Percentiles rank a stretch among this genome's conserved stretches.
These are phyloP conservation scores for Talaromyces sp. DNA, from an alignment of 2,329 filamentous ascomycete genomes.

Conservation along the genomic window DNA sequence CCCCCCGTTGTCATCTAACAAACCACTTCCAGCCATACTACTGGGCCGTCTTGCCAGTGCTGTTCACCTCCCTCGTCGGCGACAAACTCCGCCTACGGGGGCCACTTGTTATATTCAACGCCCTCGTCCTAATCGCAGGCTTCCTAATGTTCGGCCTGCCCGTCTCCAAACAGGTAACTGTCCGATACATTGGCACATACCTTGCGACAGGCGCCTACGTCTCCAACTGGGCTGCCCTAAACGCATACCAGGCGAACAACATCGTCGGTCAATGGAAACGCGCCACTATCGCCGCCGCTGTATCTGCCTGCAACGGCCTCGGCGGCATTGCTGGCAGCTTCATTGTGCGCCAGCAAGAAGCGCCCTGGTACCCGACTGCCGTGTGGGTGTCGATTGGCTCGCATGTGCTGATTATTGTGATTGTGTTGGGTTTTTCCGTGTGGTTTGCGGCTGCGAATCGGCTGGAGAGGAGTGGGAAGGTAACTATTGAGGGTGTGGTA, in stretches of 20 bases:
- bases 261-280: slow-evolving; percentile 61
- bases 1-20: not conserved
- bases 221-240: slow-evolving; percentile 64
- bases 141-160: slow-evolving; percentile 63
- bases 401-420: slow-evolving; percentile 10
- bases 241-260: slow-evolving; percentile 59
- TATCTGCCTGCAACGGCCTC: slow-evolving; percentile 58
- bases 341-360: slow-evolving; percentile 58
- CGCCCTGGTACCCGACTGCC: slow-evolving; percentile 59
- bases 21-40: slow-evolving; percentile 52
- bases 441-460: slow-evolving; percentile 6
- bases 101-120: slow-evolving; percentile 62
- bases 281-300: slow-evolving; percentile 55
- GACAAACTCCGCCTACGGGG: slow-evolving; percentile 58
- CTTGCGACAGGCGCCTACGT: slow-evolving; percentile 64
- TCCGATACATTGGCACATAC: slow-evolving; percentile 60
- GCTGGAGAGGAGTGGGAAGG: not conserved
- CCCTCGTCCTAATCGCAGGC: slow-evolving; percentile 55
- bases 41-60: slow-evolving; percentile 59
- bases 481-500: slow-evolving; percentile 8
- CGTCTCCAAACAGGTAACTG: slow-evolving; percentile 47
- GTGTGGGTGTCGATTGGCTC: slow-evolving; percentile 61
- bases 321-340: slow-evolving; percentile 62
- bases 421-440: slow-evolving; percentile 7
- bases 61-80: slow-evolving; percentile 57